Conservation (phyloP, 371 early-diverging fungal species). For the Mucor indicus region DNA sequence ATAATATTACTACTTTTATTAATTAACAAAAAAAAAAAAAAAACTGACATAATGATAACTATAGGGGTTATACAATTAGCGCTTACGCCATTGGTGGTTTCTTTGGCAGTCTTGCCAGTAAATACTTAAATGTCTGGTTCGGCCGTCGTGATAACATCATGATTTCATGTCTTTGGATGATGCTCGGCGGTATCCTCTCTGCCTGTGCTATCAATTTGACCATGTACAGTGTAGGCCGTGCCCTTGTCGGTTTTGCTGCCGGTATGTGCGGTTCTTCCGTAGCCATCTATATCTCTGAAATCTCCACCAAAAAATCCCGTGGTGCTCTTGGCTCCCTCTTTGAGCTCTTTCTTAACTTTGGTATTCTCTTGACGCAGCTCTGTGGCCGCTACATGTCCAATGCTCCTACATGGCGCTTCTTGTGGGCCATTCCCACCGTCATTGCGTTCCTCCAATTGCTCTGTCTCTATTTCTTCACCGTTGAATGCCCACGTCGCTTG, state of each 20-base stretch:
- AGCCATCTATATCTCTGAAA: conserved; percentile 77
- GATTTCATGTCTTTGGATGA: conserved; percentile 33
- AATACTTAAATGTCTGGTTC: conserved; percentile 36
- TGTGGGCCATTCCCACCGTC: conserved; percentile 55
- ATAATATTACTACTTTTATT: background rate
- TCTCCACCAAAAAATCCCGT: conserved; percentile 70
- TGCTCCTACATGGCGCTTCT: conserved; percentile 63
- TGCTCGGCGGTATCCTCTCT: conserved; percentile 40
- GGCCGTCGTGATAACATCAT: conserved; percentile 41
- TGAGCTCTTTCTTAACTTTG: conserved; percentile 65
- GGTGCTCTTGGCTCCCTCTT: conserved; percentile 65
- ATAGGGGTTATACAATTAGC: conserved; percentile 45
- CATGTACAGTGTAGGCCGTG: conserved; percentile 71
- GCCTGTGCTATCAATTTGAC: conserved; percentile 34
- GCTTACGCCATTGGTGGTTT: conserved; percentile 48
- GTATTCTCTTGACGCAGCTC: conserved; percentile 68
- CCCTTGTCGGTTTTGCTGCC: conserved; percentile 80
- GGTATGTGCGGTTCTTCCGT: conserved; percentile 63
- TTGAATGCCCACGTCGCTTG: conserved; percentile 77
- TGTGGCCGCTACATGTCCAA: conserved; percentile 60
- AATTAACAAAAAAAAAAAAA: conserved; percentile 1
- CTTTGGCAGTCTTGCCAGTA: conserved; percentile 38
- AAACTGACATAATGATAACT: background rate
- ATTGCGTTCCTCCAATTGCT: conserved; percentile 62
- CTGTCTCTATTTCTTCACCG: conserved; percentile 56